Percentiles rank a stretch among this genome's conserved stretches.
Evolutionary conservation across 2,329 filamentous ascomycete genomes (phyloP).

Genomic region (Acrodontium crateriforme): DNA sequence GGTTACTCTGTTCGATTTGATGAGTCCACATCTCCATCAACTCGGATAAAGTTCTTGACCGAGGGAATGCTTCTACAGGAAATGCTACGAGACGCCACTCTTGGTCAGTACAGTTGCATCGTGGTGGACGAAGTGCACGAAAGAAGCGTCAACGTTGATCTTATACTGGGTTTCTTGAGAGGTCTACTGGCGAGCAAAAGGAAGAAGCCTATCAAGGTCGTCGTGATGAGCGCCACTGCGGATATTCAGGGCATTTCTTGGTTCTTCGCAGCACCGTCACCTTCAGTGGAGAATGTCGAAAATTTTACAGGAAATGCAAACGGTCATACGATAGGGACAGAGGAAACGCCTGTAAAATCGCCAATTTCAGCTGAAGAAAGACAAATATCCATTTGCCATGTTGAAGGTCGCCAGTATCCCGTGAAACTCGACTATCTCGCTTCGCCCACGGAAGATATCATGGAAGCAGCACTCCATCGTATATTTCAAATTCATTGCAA

Average conservation of each 20-base stretch:
- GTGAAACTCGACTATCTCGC: conserved; percentile 66
- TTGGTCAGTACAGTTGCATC: conserved; percentile 76
- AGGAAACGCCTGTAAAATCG: neutral
- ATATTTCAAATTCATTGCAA: conserved; percentile 79
- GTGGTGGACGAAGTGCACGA: conserved; percentile 97
- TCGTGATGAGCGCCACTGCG: conserved; percentile 95
- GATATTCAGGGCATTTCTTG: conserved; percentile 64
- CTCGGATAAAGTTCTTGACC: conserved; percentile 82
- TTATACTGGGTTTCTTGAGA: conserved; percentile 77
- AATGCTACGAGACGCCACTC: conserved; percentile 67
- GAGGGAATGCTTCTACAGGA: conserved; percentile 96
- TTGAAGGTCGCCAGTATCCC: conserved; percentile 76
- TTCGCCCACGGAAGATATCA: conserved; percentile 63
- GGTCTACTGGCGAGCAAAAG: conserved; percentile 57
- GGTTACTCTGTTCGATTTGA: conserved; percentile 96
- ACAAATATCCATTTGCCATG: conserved; percentile 42
- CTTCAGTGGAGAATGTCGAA: neutral
- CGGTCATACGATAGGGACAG: too few relatives aligned
- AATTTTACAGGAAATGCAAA: too few relatives aligned
- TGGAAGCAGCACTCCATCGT: conserved; percentile 65
- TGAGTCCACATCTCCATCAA: conserved; percentile 65
- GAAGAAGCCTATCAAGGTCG: conserved; percentile 66
- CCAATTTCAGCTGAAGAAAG: neutral
- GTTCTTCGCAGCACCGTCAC: conserved; percentile 51
- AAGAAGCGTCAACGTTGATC: conserved; percentile 83